Evolutionary conservation across 2,329 filamentous ascomycete genomes (phyloP), one percentile per base, ranked within the genome.

Genomic region (Apiospora hydei): DNA sequence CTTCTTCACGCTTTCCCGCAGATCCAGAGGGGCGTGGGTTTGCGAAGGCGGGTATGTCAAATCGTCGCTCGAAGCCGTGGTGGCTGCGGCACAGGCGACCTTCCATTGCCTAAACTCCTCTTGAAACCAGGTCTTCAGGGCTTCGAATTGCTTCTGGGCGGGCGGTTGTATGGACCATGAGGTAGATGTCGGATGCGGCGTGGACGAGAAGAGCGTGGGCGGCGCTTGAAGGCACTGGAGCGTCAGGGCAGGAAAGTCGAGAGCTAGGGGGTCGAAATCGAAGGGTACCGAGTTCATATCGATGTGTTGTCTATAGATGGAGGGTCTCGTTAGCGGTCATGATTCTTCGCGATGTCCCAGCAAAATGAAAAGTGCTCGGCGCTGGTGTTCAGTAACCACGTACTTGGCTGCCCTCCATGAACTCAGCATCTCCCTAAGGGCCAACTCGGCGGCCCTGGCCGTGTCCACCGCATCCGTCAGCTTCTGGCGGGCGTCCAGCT

Each of bases 161-260:
- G 95, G 95, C 1, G 93, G 91, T 30, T 90, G 85, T 44, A 97
- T 89, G 0, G 94, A 94, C 91, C 96, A 98, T 0, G 94, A 96
- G 3, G 91, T 90, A 26, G 90, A 86, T 0, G 92, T 94, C 1
- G 94, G 87, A 77, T 97, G 92, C 43, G 95, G 94, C 8, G 92
- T 94, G 0, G 92, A 89, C 13, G 94, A 93, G 83, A 95, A 96
- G 8, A 98, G 86, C 0, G 94, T 96, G 4, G 94, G 91, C 3
- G 95, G 94, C 13, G 93, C 88, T 47, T 93, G 90, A 0, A 98
- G 89, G 75, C 96, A 92, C 74, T 93, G 93, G 14, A 98, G 88
- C 47, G 92, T 94, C 53, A 98, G 88, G 8, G 93, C 91, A 8
- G 95, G 94, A 78, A 98, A 98, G 73, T 94, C 94, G 80, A 97